phyloP scores from a whole-genome alignment of 805 yeast species.

The Kuraishia floccosa region DNA sequence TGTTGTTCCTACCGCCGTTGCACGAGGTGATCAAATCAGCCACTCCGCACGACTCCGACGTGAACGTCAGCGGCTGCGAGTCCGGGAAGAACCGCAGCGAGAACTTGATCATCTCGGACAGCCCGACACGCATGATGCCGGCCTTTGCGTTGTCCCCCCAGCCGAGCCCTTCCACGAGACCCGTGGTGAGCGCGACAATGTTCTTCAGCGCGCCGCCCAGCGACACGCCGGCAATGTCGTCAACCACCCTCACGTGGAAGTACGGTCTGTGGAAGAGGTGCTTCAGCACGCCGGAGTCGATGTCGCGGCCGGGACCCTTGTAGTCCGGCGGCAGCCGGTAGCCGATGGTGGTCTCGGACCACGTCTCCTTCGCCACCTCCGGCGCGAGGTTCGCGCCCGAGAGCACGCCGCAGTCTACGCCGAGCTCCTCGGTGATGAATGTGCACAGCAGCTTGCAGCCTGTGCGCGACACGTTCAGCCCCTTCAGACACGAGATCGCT shows the following conservation, averaged over 20 bases:
- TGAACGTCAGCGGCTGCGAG: conserved; percentile 68
- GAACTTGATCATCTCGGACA: conserved; percentile 81
- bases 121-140: conserved; percentile 93
- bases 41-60: conserved; percentile 93
- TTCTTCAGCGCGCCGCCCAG: conserved; percentile 96
- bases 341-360: conserved; percentile 98
- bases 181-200: conserved; percentile 92
- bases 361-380: conserved; percentile 89
- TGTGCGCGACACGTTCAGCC: conserved; percentile 76
- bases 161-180: conserved; percentile 93
- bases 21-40: conserved; percentile 98
- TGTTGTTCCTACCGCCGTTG: conserved; percentile 93
- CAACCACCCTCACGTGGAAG: conserved; percentile 90
- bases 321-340: conserved; percentile 66
- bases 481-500: conserved; percentile 94
- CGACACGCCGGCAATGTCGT: conserved; percentile 93
- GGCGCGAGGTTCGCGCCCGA: conserved; percentile 97
- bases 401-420: conserved; percentile 89
- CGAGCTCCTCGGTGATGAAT: conserved; percentile 68
- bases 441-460: conserved; percentile 81
- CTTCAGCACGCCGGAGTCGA: conserved; percentile 62
- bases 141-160: conserved; percentile 99
- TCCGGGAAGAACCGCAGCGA: conserved; percentile 74
- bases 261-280: conserved; percentile 93
- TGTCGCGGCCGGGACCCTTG: conserved; percentile 56